These are phyloP conservation scores for Epichloe glyceriae DNA, from an alignment of 2,329 filamentous ascomycete species.

Conservation along the genomic window DNA sequence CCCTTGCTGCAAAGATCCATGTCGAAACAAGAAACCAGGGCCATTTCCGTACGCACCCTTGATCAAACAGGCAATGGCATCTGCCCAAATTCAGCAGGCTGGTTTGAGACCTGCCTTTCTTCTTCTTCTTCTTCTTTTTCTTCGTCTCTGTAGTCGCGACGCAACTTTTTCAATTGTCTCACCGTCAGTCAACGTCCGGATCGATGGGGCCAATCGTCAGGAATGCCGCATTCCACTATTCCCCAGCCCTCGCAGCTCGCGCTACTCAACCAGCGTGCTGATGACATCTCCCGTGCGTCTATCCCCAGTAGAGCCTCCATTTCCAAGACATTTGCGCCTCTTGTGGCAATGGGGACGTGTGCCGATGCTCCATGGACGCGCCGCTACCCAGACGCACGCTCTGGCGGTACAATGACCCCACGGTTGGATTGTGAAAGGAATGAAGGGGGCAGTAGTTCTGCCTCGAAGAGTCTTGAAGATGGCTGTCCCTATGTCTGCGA, in stretches of 20 bases:
- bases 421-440: slow-evolving; percentile 18
- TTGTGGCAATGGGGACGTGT: slow-evolving; percentile 14
- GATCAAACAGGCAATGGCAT: neutral
- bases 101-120: neutral
- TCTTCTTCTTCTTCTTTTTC: neutral
- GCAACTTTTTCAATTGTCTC: slow-evolving; percentile 1
- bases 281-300: slow-evolving; percentile 7
- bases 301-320: neutral
- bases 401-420: slow-evolving; percentile 9
- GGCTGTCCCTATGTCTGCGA: slow-evolving; percentile 6
- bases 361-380: slow-evolving; percentile 3
- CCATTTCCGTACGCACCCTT: neutral
- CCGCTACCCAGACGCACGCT: neutral
- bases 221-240: slow-evolving; percentile 5
- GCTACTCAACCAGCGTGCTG: slow-evolving; percentile 1
- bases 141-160: neutral
- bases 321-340: slow-evolving; percentile 21
- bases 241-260: slow-evolving; percentile 3
- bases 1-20: neutral
- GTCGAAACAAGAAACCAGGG: neutral
- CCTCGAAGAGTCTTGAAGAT: slow-evolving; percentile 18
- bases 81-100: neutral
- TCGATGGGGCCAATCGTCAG: slow-evolving; percentile 3
- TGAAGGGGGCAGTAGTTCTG: slow-evolving; percentile 23
- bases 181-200: neutral